phyloP scores from a whole-genome alignment of 2,329 filamentous ascomycete genomes.

The Ceratocystis smalleyi region DNA sequence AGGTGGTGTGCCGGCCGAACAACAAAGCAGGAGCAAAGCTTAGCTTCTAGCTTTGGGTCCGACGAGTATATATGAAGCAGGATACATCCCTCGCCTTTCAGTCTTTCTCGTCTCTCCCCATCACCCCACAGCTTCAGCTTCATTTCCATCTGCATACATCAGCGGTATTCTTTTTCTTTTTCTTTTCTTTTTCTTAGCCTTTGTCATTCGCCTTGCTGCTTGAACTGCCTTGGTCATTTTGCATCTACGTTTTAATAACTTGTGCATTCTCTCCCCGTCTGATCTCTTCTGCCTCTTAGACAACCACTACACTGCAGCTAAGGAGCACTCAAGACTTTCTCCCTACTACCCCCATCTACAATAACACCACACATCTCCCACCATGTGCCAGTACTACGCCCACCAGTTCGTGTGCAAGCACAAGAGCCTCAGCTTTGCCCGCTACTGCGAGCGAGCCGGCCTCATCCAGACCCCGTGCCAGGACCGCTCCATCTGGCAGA shows the following conservation, averaged over 20 bases:
- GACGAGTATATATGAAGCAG: conserved; percentile 6
- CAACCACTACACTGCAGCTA: not conserved
- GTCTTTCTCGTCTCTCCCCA: not conserved
- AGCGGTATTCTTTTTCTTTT: not conserved
- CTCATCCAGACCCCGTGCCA: conserved; percentile 26
- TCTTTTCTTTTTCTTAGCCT: not conserved
- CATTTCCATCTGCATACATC: not conserved
- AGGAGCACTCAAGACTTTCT: not conserved
- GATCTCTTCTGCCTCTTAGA: not conserved
- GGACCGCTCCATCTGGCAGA: conserved; percentile 25
- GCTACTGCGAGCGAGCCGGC: conserved; percentile 25
- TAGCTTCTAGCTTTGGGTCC: not conserved
- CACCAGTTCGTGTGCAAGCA: conserved; percentile 26
- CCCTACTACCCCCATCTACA: not conserved
- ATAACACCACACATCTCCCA: conserved; percentile 7
- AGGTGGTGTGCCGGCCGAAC: not conserved
- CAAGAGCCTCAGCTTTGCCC: conserved; percentile 24
- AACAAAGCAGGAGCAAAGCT: not conserved
- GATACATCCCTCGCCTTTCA: not conserved
- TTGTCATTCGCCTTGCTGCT: not conserved
- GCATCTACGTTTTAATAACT: conserved; percentile 4
- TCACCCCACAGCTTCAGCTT: not conserved
- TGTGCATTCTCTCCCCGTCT: not conserved
- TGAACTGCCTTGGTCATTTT: not conserved
- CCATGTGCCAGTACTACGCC: conserved; percentile 28